Conservation (phyloP, 345 rosid species). For the Syzygium oleosum region DNA sequence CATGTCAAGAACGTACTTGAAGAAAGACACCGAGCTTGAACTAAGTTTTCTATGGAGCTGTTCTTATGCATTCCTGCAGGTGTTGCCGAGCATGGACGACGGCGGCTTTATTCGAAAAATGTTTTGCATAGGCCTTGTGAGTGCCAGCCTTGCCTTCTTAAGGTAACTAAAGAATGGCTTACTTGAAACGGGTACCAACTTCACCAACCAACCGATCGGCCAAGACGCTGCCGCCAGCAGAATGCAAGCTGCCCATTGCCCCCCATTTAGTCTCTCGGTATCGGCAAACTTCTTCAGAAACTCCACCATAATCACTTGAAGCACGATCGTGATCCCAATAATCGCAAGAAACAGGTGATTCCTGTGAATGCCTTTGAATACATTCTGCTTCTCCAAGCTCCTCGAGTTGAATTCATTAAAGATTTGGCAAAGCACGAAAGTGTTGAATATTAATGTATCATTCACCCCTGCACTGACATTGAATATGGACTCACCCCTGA, state of each 20-base stretch:
- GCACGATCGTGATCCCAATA: slow-evolving; percentile 37
- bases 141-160: background rate
- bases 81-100: background rate
- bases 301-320: slow-evolving; percentile 71
- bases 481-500: slow-evolving; percentile 53
- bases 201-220: slow-evolving; percentile 74
- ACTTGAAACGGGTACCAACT: slow-evolving; percentile 50
- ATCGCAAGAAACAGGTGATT: slow-evolving; percentile 55
- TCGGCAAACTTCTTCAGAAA: slow-evolving; percentile 64
- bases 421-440: slow-evolving; percentile 65
- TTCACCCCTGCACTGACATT: slow-evolving; percentile 38
- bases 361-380: slow-evolving; percentile 50
- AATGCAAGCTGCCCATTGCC: slow-evolving; percentile 55
- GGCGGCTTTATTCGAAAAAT: background rate
- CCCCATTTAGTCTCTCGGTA: slow-evolving; percentile 60
- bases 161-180: slow-evolving; percentile 42
- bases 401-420: slow-evolving; percentile 75
- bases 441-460: slow-evolving; percentile 62
- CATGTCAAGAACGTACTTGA: background rate
- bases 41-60: background rate
- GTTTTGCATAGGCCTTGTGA: background rate
- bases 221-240: slow-evolving; percentile 49
- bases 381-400: slow-evolving; percentile 68
- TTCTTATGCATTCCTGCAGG: background rate
- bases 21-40: background rate